Evolutionary conservation across 78 protist genomes (phyloP), one percentile per base, ranked within the genome.

Genomic region (Bodo saltans): DNA sequence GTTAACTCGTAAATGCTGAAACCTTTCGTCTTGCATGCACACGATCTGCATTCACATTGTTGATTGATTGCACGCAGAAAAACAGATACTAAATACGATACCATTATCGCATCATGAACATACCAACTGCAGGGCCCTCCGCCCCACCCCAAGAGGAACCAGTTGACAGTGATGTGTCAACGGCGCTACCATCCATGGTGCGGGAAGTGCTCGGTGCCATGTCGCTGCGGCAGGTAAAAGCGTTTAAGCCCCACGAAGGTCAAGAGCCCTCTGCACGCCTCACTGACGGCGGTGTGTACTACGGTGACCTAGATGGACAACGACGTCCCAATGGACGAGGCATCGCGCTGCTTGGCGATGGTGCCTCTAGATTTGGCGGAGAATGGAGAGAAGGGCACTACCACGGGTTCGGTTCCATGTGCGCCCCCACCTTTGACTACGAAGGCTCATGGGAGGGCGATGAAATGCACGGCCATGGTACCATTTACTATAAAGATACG

Each of bases 391-490:
- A 17, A 8, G 60, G 60, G 60, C 60, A 47, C 60, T 47, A 47
- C 60, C n/a, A 47, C 60, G 60, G 60, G 60, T 47, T 17, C 60
- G 60, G 60, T 8, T 8, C 60, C n/a, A 47, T 47, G 60, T 8
- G 8, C n/a, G 60, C 60, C n/a, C 17, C 60, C n/a, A 17, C n/a
- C 60, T 47, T 47, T 67, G 52, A 34, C 67, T 76, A 76, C 81
- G 34, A 12, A 12, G 86, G 86, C 23, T n/a, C 27, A 39, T 83
- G 74, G 74, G 23, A 8, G 4, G 3, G 34, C 33, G 86, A 71
- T 17, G 70, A 83, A 34, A 80, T 25, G 37, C 79, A 74, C 33
- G 79, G 79, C 37, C 26, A 12, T 23, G 79, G 79, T 8, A 47
- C 60, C n/a, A 47, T 47, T 17, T 17, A 47, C n/a, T 47, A 47